Base-by-base conservation (phyloP, 164 flowering plant genomes). In the Sextonia rubra region DNA sequence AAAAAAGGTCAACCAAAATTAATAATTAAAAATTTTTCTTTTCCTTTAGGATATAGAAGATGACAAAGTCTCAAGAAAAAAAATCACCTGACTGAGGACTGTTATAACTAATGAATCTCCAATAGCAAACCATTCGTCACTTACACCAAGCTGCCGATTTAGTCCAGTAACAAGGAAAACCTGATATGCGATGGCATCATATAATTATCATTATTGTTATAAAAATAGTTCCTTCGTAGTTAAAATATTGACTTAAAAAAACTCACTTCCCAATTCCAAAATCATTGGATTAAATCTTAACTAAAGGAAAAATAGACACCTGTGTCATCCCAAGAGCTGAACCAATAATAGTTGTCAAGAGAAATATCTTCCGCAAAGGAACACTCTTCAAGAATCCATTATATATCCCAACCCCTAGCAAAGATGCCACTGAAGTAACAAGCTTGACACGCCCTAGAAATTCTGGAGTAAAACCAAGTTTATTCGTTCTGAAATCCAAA, bases 361-460 rank as follows among this genome's bases (percentile, higher is more conserved):
- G 78, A 85, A 95, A 95, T 74, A 90, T 93, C 77, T 88, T 95
- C 73, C 85, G 80, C 81, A 95, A 69, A 37, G 97, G 90, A 81
- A 93, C 93, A 69, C 75, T 86, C 77, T 95, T 95, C 68, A 95
- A 73, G 82, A 88, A 95, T 58, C 98, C 97, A 82, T 95, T 95
- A 77, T 91, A 95, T 29, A 95, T 79, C n/a, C 94, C 98, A 77
- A 95, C 98, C 66, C 99, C 99, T 73, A 87, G 72, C 79, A 95
- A 83, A 55, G 98, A 95, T 37, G 99, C 99, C 69, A 95, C 80
- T 30, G 98, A 93, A 48, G 99, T 95, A 61, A 95, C 97, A 72
- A 95, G 93, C 81, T 89, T 93, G 73, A 95, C 99, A 55, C 97
- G 96, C 11, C 99, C 99, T 17, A 95, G 89, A 86, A 95, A 95